Evolutionary conservation across 2,329 filamentous ascomycete genomes (phyloP).

Genomic region (Cyphellophora europaea): DNA sequence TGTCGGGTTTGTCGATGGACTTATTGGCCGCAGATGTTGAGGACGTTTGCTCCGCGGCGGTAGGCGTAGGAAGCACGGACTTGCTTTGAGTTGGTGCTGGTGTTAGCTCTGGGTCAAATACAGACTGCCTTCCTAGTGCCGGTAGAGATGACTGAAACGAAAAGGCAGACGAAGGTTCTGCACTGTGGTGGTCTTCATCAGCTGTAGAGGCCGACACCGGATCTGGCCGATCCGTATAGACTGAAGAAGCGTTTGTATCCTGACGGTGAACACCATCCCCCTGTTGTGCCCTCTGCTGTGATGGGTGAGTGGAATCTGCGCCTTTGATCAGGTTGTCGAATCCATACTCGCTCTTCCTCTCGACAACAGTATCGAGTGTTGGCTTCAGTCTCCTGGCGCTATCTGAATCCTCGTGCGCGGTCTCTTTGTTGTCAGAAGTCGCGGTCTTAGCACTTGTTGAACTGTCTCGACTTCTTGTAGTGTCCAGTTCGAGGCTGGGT

Average conservation of each 20-base stretch:
- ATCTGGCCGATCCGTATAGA: constrained; percentile 17
- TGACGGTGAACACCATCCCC: constrained; percentile 7
- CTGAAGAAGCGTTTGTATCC: constrained; percentile 16
- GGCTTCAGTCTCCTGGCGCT: constrained; percentile 29
- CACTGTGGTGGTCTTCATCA: constrained; percentile 3
- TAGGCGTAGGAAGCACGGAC: no score
- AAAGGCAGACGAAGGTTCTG: background rate
- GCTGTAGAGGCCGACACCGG: constrained; percentile 13
- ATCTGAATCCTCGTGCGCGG: constrained; percentile 22
- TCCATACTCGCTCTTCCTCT: constrained; percentile 51
- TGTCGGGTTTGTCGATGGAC: no score
- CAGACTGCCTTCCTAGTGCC: constrained; percentile 11
- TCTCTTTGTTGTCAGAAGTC: constrained; percentile 15
- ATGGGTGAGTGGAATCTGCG: no score
- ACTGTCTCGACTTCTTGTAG: constrained; percentile 5
- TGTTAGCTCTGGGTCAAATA: constrained; percentile 14
- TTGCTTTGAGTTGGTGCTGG: no score
- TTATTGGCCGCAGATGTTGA: no score
- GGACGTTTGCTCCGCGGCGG: no score
- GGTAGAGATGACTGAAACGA: constrained; percentile 9
- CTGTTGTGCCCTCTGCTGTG: background rate
- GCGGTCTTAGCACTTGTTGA: constrained; percentile 19
- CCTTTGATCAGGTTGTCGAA: constrained; percentile 33
- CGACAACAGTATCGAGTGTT: constrained; percentile 44
- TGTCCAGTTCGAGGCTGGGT: constrained; percentile 43